Evolutionary conservation across 2,329 filamentous ascomycete species (phyloP).

Genomic region (Fusarium nygamai): DNA sequence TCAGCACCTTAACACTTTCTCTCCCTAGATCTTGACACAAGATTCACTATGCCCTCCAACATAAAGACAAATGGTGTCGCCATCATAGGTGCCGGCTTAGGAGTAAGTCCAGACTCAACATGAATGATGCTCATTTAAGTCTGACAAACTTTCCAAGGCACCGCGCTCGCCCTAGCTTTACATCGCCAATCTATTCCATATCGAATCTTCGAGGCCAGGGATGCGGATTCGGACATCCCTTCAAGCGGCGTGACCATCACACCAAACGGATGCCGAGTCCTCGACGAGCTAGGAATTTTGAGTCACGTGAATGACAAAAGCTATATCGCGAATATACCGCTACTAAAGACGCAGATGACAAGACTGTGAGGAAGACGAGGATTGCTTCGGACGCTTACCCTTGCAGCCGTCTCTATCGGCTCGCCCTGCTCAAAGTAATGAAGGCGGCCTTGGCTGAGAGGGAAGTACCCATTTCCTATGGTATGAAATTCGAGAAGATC

Average conservation of each 20-base stretch:
- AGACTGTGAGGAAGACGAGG: not conserved
- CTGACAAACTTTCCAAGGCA: not conserved
- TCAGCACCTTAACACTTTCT: not conserved
- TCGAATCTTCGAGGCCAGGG: not conserved
- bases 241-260: not conserved
- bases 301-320: not conserved
- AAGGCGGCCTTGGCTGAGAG: not conserved
- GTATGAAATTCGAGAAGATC: not conserved
- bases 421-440: not conserved
- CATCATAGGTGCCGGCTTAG: not conserved
- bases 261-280: not conserved
- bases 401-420: not conserved
- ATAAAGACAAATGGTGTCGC: not conserved
- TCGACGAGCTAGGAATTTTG: not conserved
- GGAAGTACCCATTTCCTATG: not conserved
- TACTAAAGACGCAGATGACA: not conserved
- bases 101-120: accelerated
- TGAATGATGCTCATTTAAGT: accelerated
- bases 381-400: not conserved
- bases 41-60: accelerated
- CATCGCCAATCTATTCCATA: not conserved
- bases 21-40: accelerated
- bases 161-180: not conserved
- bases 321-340: not conserved
- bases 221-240: accelerated